These are phyloP conservation scores for Hanseniaspora hatyaiensis DNA, from an alignment of 805 yeast genomes.

Conservation along the genomic window DNA sequence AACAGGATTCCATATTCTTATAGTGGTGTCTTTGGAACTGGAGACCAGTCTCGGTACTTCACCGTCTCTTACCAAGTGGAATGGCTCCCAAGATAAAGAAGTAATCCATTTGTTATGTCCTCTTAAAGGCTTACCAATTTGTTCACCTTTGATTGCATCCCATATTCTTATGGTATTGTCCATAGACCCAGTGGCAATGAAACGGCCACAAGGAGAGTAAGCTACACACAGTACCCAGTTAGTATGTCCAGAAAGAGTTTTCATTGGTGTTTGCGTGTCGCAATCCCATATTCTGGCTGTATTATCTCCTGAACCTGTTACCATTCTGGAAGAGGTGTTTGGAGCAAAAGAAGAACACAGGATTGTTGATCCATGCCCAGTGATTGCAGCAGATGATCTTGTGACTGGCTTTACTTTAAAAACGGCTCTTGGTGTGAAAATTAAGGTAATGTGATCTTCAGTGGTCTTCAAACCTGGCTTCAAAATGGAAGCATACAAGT, in stretches of 20 bases:
- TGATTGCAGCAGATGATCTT: constrained; percentile 78
- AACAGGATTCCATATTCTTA: constrained; percentile 79
- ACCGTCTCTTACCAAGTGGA: constrained; percentile 63
- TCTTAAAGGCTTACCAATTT: constrained; percentile 56
- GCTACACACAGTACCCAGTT: constrained; percentile 90
- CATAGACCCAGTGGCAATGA: constrained; percentile 93
- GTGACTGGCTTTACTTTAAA: constrained; percentile 88
- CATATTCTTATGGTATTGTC: constrained; percentile 80
- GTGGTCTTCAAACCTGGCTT: constrained; percentile 81
- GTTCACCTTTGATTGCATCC: constrained; percentile 66
- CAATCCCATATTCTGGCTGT: constrained; percentile 97
- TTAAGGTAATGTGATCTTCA: constrained; percentile 82
- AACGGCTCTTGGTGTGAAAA: constrained; percentile 88
- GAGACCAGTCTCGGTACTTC: constrained; percentile 62
- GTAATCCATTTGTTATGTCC: constrained; percentile 91
- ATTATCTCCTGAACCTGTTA: constrained; percentile 91
- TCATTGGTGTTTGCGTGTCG: constrained; percentile 80
- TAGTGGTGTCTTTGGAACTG: constrained; percentile 83
- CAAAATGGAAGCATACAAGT: constrained; percentile 66
- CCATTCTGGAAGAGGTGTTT: constrained; percentile 68
- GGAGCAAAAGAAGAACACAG: constrained; percentile 92
- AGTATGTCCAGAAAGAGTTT: constrained; percentile 69
- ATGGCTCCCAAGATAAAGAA: constrained; percentile 86
- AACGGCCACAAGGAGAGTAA: constrained; percentile 85
- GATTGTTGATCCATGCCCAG: constrained; percentile 92